phyloP scores from a whole-genome alignment of 257 asterid species.

The Nicotiana paniculata region DNA sequence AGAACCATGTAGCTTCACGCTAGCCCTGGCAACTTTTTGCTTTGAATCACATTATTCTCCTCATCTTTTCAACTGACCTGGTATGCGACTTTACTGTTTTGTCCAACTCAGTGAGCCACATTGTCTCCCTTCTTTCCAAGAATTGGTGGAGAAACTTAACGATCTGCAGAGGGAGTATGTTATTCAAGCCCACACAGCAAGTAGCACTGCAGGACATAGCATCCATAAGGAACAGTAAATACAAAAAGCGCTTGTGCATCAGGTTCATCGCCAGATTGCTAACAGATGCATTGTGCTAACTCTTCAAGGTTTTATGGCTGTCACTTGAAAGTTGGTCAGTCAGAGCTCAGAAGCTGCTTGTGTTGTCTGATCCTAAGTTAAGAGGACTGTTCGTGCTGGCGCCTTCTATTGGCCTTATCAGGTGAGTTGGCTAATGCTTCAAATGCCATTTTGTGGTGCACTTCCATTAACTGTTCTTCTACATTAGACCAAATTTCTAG shows the following conservation, averaged over 20 bases:
- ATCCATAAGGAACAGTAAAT: slow-evolving; percentile 38
- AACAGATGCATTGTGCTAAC: not conserved
- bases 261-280: not conserved
- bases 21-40: slow-evolving; percentile 16
- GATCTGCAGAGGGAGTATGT: slow-evolving; percentile 47
- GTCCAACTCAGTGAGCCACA: slow-evolving; percentile 53
- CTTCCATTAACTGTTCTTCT: not conserved
- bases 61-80: not conserved
- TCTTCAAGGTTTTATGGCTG: not conserved
- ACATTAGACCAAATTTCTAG: not conserved
- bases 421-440: slow-evolving; percentile 36
- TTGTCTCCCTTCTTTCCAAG: slow-evolving; percentile 68
- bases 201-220: slow-evolving; percentile 35
- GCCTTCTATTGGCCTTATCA: slow-evolving; percentile 94
- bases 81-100: slow-evolving; percentile 8
- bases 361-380: slow-evolving; percentile 6
- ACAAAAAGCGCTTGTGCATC: slow-evolving; percentile 23
- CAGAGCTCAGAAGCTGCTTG: slow-evolving; percentile 15
- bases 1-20: too few species aligned
- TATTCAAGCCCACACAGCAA: slow-evolving; percentile 51
- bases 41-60: not conserved
- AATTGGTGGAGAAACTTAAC: slow-evolving; percentile 64
- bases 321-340: not conserved
- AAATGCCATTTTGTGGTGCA: not conserved
- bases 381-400: slow-evolving; percentile 69